Conservation (phyloP, 208 protist genomes). For the Wallacemonas sp. region DNA sequence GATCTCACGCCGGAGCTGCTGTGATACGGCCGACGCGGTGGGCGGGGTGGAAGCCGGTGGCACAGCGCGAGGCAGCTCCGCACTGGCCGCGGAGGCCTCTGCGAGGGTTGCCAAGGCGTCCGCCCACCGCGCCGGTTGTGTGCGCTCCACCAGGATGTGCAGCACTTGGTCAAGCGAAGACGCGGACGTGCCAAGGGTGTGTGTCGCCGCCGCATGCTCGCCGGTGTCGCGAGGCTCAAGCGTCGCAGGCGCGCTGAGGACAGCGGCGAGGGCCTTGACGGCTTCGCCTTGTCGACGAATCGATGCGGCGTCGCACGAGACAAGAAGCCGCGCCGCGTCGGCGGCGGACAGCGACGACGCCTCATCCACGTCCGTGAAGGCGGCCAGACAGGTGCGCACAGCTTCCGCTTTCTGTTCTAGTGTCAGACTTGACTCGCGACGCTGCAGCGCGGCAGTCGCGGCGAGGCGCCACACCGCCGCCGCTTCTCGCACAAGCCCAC, state of each 20-base stretch:
- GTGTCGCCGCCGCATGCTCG: neutral
- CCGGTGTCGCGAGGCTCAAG: neutral
- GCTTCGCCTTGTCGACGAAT: slow-evolving; percentile 16
- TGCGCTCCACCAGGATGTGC: slow-evolving; percentile 18
- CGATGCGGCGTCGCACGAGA: slow-evolving; percentile 1
- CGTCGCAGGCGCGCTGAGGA: neutral
- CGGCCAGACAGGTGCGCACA: neutral
- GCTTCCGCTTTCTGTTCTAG: slow-evolving; percentile 4
- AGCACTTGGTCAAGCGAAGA: slow-evolving; percentile 22
- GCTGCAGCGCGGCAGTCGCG: neutral
- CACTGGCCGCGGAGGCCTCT: too few species aligned
- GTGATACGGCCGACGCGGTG: neutral
- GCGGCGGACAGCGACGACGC: slow-evolving; percentile 12
- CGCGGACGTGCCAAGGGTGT: neutral
- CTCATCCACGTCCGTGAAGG: slow-evolving; percentile 1
- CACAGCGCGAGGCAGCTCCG: neutral
- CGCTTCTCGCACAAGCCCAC: neutral
- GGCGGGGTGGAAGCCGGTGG: neutral
- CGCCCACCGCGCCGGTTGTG: slow-evolving; percentile 23
- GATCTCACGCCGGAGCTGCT: neutral
- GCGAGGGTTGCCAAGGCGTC: slow-evolving; percentile 31
- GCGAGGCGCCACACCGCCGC: slow-evolving; percentile 5
- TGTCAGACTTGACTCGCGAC: neutral
- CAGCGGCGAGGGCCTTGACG: neutral
- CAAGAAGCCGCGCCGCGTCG: slow-evolving; percentile 13